These are phyloP conservation scores for Thalia dealbata DNA, from an alignment of 176 grass and related monocot species.

Conservation along the genomic window DNA sequence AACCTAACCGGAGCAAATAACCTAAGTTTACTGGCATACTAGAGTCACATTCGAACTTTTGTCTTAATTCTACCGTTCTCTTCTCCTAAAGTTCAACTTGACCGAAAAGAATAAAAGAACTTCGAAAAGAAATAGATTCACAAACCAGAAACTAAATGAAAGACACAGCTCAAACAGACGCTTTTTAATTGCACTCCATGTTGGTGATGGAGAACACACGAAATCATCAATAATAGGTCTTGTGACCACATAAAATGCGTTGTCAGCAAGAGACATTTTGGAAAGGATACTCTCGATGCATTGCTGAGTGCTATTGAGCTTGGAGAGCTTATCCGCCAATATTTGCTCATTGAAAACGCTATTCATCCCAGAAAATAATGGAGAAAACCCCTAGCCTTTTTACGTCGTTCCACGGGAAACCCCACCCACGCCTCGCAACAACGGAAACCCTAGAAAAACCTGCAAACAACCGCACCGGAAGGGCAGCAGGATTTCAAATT, in stretches of 20 bases:
- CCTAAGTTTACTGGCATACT: too few species aligned
- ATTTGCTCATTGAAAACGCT: slow-evolving; percentile 80
- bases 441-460: slow-evolving; percentile 3
- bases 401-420: background rate
- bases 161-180: background rate
- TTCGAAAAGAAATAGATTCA: background rate
- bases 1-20: too few species aligned
- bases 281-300: slow-evolving; percentile 99
- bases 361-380: slow-evolving; percentile 41
- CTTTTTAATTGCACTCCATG: too few species aligned
- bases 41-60: too few species aligned
- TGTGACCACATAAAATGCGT: background rate
- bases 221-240: background rate
- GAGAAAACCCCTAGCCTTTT: background rate
- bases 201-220: too few species aligned
- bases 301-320: slow-evolving; percentile 99
- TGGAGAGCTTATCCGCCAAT: slow-evolving; percentile 82
- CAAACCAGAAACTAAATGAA: background rate
- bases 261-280: background rate
- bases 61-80: too few species aligned
- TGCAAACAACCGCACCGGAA: background rate
- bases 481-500: background rate
- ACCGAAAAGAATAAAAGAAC: too few species aligned
- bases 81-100: too few species aligned
- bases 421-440: background rate